Base-by-base conservation (phyloP, 108 stramenopile genomes). In the Chaetoceros tenuissimus region DNA sequence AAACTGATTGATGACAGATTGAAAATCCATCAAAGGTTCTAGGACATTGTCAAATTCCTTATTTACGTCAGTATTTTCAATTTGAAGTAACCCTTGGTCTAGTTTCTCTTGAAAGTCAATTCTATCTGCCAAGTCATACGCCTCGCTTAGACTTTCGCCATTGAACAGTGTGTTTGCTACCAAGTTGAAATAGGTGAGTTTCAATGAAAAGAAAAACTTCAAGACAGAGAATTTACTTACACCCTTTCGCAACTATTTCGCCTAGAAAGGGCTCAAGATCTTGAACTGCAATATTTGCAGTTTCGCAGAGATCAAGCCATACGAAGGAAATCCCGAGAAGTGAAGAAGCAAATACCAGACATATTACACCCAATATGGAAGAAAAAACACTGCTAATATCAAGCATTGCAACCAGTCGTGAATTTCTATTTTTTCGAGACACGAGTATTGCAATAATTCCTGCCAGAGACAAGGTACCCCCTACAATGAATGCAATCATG, bases 241-340 rank as follows among this genome's bases (percentile, higher is more conserved):
- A n/a, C n/a, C 62, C 74, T 0, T 66, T 60, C 3, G 74, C 66
- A 31, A 70, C 46, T 21, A 47, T 48, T 21, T 76, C 74, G 2
- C 74, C 74, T n/a, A 76, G 59, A 31, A 64, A 57, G 3, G 74
- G 74, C 53, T 76, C 74, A 55, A 76, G 66, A 44, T 70, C 74
- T 24, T 51, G 24, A 0, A 50, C 66, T 13, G 72, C 28, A 16
- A 76, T 48, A 22, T 45, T 30, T 18, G 40, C 23, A 3, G 59
- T 68, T 53, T 76, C 30, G 28, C 74, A 76, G 28, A 57, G 62
- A 40, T 76, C 74, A 28, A 51, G 52, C 47, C 71, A 26, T 24
- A 76, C 19, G 25, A 76, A 60, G 24, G 51, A 57, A 16, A 47
- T 8, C 23, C 34, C 47, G 1, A 76, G 55, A 7, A 57, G 3